Evolutionary conservation across 495 filamentous ascomycete genomes (phyloP), one percentile per base, ranked within the genome.

Genomic region (Staphylotrichum tortipilum): DNA sequence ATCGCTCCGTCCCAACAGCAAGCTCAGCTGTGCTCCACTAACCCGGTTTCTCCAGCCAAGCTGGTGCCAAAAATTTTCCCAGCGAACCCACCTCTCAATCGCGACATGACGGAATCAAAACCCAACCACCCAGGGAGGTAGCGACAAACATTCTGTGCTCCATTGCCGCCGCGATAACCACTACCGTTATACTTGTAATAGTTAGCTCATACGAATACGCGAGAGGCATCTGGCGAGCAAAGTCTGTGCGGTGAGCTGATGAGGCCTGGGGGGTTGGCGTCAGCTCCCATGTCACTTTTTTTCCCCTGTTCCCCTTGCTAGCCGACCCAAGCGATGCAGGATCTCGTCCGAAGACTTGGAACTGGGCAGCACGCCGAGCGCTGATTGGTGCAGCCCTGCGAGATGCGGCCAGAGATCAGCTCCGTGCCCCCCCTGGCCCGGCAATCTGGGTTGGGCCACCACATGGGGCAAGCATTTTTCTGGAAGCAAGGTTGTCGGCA

Each of bases 401-500:
- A 28, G 35, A n/a, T 15, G 30, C 39, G 24, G 28, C 44, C 53
- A 39, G 23, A 42, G 38, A 36, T 44, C 43, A 48, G 37, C 43
- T 37, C 19, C 40, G 15, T 11, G 26, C 26, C 6, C 23, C 44
- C 44, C n/a, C 44, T 41, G 49, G 49, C 54, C 54, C 54, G 45
- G 22, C 45, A 49, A 31, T 56, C 40, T 56, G 54, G 54, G 52
- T 56, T 49, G 47, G 26, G 35, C 28, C 44, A 18, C 49, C 30
- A 49, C 35, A 44, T 44, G 44, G 44, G 45, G 29, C 30, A 38
- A 12, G 15, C 43, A 21, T 21, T 31, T 35, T 53, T 56, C 54
- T 52, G 49, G 54, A 56, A 56, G 28, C 54, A 45, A 52, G 49
- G 11, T 49, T n/a, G 21, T 3, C 2, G 19, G 34, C 44, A 31